phyloP scores from a whole-genome alignment of 768 basidiomycete species.

The Tylopilus subfusipes region DNA sequence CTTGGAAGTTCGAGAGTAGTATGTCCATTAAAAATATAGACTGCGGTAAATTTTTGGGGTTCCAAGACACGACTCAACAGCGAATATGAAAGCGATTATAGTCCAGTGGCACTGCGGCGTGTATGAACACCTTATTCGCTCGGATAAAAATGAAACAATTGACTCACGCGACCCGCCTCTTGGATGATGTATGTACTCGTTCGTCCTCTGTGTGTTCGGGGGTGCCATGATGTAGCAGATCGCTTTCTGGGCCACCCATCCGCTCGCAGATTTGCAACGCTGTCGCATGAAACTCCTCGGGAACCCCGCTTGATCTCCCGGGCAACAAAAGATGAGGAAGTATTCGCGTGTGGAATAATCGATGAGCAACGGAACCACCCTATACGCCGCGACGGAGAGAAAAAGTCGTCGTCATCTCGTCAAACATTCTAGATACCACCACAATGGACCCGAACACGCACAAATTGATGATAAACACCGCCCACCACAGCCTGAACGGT shows the following conservation, averaged over 20 bases:
- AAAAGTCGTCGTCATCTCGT: slow-evolving; percentile 7
- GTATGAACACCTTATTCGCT: slow-evolving; percentile 1
- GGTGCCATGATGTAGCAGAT: slow-evolving; percentile 6
- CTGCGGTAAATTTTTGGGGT: slow-evolving; percentile 3
- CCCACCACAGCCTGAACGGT: slow-evolving; percentile 74
- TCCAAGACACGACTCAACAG: slow-evolving; percentile 3
- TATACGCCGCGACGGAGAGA: neutral
- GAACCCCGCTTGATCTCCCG: slow-evolving; percentile 26
- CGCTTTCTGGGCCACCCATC: slow-evolving; percentile 31
- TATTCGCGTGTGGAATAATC: slow-evolving; percentile 34
- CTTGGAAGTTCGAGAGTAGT: neutral
- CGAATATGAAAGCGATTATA: slow-evolving; percentile 4
- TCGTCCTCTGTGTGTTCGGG: slow-evolving; percentile 3
- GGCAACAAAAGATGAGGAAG: slow-evolving; percentile 32
- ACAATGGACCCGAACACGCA: slow-evolving; percentile 40
- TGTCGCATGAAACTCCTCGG: slow-evolving; percentile 28
- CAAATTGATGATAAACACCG: slow-evolving; percentile 76
- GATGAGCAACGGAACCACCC: slow-evolving; percentile 35
- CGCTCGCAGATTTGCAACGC: slow-evolving; percentile 27
- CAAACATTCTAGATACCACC: slow-evolving; percentile 4
- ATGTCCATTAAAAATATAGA: slow-evolving; percentile 12
- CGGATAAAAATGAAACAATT: neutral
- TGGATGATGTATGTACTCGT: slow-evolving; percentile 6
- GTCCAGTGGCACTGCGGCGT: slow-evolving; percentile 14
- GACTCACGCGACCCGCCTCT: slow-evolving; percentile 26